Base-by-base conservation (phyloP, 345 rosid species). In the Ceriops tagal region DNA sequence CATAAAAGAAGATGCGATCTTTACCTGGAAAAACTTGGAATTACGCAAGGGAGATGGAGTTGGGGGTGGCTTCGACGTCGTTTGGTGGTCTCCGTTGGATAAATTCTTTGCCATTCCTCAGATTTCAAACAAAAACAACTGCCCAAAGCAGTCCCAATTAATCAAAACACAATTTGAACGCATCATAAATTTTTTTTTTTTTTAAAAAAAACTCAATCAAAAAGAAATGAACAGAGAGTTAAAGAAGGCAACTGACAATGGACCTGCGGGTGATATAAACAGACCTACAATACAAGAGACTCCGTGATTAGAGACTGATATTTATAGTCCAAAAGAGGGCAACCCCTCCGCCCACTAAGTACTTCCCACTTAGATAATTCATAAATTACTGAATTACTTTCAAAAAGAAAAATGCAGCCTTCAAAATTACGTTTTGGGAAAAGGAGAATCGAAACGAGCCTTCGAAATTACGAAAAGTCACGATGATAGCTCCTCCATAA, bases 1-100 rank as follows among this genome's bases (percentile, higher is more conserved):
- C 31, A 30, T 5, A 5, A 1, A 6, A 16, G 61, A 64, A 64
- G 70, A 57, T 30, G 49, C 61, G 39, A 46, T 15, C 34, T 58
- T 66, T 57, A 87, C 98, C 96, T 93, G 97, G 73, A 78, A 88
- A 73, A 93, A 93, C 73, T 92, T 92, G 73, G 97, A 93, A 73
- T 77, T 76, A 31, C 98, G 83, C 79, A 93, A 73, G 55, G 99
- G 97, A 53, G 99, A 92, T 32, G 99, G 97, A 73, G 69, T 39
- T n/a, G 97, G 98, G 37, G 97, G 97, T 32, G 88, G 76, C 80
- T 93, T 93, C 37, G 88, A 69, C 27, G 86, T 70, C 9, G 87
- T 63, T 21, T 78, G 87, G 58, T 81, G 75, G 53, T 83, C 80
- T 20, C 93, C 96, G 39, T 86, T 79, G 1, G 87, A 72, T 66